Base-by-base conservation (phyloP, 1,284 basidiomycete genomes). In the Tylopilus sp. region DNA sequence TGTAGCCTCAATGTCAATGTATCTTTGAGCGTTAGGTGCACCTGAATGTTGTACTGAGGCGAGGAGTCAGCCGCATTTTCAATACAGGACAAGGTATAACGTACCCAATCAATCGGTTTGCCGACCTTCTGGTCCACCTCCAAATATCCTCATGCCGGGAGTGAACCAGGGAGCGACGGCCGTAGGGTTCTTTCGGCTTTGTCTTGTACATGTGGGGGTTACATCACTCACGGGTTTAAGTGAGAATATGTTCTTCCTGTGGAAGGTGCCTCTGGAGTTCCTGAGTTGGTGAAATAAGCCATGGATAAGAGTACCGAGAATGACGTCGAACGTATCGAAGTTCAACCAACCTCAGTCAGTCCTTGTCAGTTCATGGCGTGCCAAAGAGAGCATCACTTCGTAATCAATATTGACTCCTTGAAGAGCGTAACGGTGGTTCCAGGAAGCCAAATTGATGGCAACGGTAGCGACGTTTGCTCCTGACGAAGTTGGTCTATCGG, bases 331-430 rank as follows among this genome's bases (percentile, higher is more conserved):
- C 8, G 46, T 39, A 8, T 1, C 2, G 3, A 41, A 36, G 16
- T 47, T 39, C 41, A 44, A 31, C 30, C 16, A 59, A 72, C 73
- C 18, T 19, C 5, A 23, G 10, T 34, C 15, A 15, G 16, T 13
- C 11, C 13, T 11, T 9, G 2, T 49, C 8, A 31, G 41, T 25
- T 29, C 2, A 19, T 26, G 1, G 29, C 26, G 9, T 3, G 18
- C n/a, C 6, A 9, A 11, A n/a, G 10, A 29, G 2, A 54, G 16
- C 11, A 29, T 28, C 39, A 71, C 76, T 57, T 79, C 78, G 49
- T 77, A 79, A 59, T 82, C 79, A 38, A 82, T 66, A 44, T 82
- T 80, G 29, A 81, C 67, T 30, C 80, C 81, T 48, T 80, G 78
- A 18, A 82, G n/a, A n/a, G n/a, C n/a, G n/a, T n/a, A n/a, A n/a